Base-by-base conservation (phyloP, 2,329 filamentous ascomycete genomes). In the Didymella pinodella region DNA sequence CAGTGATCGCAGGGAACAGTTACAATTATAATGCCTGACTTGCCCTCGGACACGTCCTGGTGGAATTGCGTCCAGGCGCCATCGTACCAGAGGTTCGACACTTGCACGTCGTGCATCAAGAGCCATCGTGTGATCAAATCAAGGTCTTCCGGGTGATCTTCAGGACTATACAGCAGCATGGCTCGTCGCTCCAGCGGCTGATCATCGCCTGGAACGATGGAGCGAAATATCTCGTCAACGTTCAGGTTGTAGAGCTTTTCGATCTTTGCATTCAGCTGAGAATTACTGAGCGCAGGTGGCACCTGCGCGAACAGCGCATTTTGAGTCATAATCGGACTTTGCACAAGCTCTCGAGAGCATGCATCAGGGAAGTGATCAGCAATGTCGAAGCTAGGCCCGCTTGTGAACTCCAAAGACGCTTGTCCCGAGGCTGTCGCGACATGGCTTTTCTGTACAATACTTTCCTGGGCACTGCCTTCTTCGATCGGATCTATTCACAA, bases 81-180 rank as follows among this genome's bases (percentile, higher is more conserved):
- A 29, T 65, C 52, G 12, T 63, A 57, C 64, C 65, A 68, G 2
- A 66, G 54, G 46, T 59, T 71, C 45, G 51, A 60, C 3, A 76
- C 66, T 44, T 71, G 65, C 4, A 75, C 71, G 46, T 73, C 62
- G 36, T 74, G 65, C 59, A 72, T 59, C 20, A 73, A 43, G 4
- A 76, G 50, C 72, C 73, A 76, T 26, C 71, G 64, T 12, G 70
- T 72, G 8, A 76, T 57, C 4, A 76, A 25, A 16, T 73, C 73
- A 6, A 73, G 46, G 16, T 75, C 68, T 48, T 70, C 66, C n/a
- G 41, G 12, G 47, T 76, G 71, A 7, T 72, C 60, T 38, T 63
- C 50, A 2, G 72, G 70, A 31, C 74, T 66, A 43, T 66, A 75
- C 6, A 75, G 26, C 3, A 77, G 54, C 44, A 75, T 68, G 20